Base-by-base conservation (phyloP, 345 rosid genomes). In the Eucalyptus globulus region DNA sequence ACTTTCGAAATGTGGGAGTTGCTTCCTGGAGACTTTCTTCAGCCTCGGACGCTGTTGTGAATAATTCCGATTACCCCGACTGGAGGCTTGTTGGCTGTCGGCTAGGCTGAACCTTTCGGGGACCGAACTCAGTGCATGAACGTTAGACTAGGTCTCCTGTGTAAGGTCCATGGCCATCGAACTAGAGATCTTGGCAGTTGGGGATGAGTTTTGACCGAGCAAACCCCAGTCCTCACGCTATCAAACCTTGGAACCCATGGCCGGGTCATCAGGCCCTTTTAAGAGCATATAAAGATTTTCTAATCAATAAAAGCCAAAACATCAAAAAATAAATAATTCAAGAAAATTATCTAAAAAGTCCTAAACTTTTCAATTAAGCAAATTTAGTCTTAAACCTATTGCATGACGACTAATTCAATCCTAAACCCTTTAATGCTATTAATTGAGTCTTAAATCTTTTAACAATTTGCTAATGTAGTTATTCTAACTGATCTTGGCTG, bases 341-440 rank as follows among this genome's bases (percentile, higher is more conserved):
- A 27, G 31, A 60, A 60, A 60, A 58, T 58, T 2, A 11, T 60
- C 7, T 27, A 60, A 60, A 26, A 1, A 60, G 1, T 27, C 15
- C 3, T 60, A 60, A 58, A 60, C 31, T 3, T 60, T 60, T 60
- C 31, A 60, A 60, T 27, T 60, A 27, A 26, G 14, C 6, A 27
- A 5, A 60, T 60, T 60, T 27, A 11, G 67, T 60, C 1, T 3
- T 60, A 60, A 60, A 11, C n/a, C 15, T 60, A 27, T 60, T 60
- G n/a, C 6, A 60, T 0, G n/a, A 0, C 15, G 0, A 60, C 31
- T 60, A 27, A 60, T 58, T 58, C n/a, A 26, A 58, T 58, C 14
- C 14, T 24, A 58, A 58, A 58, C 14, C n/a, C 29, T 58, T 58
- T 58, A 58, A 26, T 11, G n/a, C n/a, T 26, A 27, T 14, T 24